Base-by-base conservation (phyloP, 805 yeast species). In the Barnettozyma californica region DNA sequence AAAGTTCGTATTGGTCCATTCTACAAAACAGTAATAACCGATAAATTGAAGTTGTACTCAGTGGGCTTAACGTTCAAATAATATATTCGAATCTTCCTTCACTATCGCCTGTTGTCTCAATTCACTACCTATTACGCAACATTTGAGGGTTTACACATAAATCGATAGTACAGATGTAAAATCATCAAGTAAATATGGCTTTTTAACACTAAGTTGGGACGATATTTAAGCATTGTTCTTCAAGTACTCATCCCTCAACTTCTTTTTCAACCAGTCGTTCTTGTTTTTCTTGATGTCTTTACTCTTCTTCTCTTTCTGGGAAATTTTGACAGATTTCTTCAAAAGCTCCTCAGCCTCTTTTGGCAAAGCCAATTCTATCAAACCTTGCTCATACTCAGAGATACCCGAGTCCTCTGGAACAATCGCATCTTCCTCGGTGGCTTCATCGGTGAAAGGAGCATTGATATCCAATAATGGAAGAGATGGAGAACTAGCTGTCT, bases 291-390 rank as follows among this genome's bases (percentile, higher is more conserved):
- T 25, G 3, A 26, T 31, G 2, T 19, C 43, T 19, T 29, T 38
- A 13, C 11, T 41, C 56, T 41, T 53, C 45, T 46, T 53, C 43
- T 50, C 52, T 33, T 47, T 53, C 37, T 59, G 53, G 14, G 60
- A 52, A 44, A 54, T 48, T 57, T 68, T 66, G 56, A 65, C 65
- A 14, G 72, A 70, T 48, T 69, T 65, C 51, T 70, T 73, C 51
- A 74, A 68, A 62, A 80, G 77, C 56, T 78, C 76, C 42, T 83
- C 82, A 49, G 83, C 68, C 49, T 81, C 91, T 20, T 80, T 83
- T 53, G 87, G 90, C 57, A 83, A 84, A 48, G 85, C 84, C 56
- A 90, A 87, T 71, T 91, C 96, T 61, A 87, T 75, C 69, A 91
- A 78, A 38, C 89, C 89, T 62, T 78, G 78, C 56, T 87, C 95